These are phyloP conservation scores for Clitopilus hobsonii DNA, from an alignment of 768 basidiomycete species.

Conservation along the genomic window DNA sequence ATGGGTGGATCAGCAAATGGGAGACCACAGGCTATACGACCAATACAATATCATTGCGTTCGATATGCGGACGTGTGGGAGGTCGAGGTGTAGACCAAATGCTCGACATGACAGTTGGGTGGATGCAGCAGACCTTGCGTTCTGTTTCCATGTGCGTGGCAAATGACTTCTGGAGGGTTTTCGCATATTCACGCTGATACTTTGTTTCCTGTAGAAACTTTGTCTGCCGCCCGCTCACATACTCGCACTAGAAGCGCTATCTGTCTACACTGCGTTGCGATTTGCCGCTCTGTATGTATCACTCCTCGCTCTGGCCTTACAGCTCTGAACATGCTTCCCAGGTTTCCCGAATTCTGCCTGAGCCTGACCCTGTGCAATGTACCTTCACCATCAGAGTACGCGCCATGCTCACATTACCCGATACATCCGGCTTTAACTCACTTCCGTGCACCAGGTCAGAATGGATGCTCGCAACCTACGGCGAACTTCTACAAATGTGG, in stretches of 20 bases:
- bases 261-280: slow-evolving; percentile 54
- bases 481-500: slow-evolving; percentile 60
- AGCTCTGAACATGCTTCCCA: slow-evolving; percentile 16
- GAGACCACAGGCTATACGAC: slow-evolving; percentile 54
- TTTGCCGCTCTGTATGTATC: slow-evolving; percentile 66
- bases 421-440: slow-evolving; percentile 3
- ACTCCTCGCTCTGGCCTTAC: background rate
- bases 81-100: slow-evolving; percentile 47
- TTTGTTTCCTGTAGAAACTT: slow-evolving; percentile 43
- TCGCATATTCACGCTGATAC: too few species aligned
- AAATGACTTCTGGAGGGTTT: too few species aligned
- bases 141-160: slow-evolving; percentile 53
- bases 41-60: slow-evolving; percentile 72
- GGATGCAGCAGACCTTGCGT: slow-evolving; percentile 72
- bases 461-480: slow-evolving; percentile 56
- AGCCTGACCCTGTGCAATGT: slow-evolving; percentile 69
- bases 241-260: slow-evolving; percentile 60
- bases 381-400: slow-evolving; percentile 64
- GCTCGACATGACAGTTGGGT: slow-evolving; percentile 71
- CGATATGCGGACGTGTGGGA: slow-evolving; percentile 63
- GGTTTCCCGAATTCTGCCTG: slow-evolving; percentile 68
- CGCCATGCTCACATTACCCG: slow-evolving; percentile 7
- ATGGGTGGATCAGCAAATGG: slow-evolving; percentile 65
- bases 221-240: slow-evolving; percentile 66
- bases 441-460: slow-evolving; percentile 43